phyloP scores from a whole-genome alignment of 2,329 filamentous ascomycete genomes.

The Fusarium bactridioides region DNA sequence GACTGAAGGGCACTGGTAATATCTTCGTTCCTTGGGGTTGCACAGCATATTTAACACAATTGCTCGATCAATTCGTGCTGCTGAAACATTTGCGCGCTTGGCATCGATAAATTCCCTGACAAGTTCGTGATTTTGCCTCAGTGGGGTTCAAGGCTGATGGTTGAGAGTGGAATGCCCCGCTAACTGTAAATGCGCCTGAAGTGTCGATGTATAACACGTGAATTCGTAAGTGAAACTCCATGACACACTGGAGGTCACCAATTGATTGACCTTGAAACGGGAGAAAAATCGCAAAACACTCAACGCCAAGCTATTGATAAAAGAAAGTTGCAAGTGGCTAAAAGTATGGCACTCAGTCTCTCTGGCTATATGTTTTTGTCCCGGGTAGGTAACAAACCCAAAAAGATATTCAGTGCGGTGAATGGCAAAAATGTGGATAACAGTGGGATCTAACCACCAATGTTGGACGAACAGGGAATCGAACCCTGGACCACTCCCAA shows the following conservation, averaged over 20 bases:
- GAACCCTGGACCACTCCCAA: conserved; percentile 36
- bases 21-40: neutral
- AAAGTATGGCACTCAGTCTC: accelerated
- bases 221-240: accelerated
- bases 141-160: neutral
- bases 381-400: neutral
- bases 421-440: conserved; percentile 15
- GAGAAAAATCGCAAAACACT: accelerated
- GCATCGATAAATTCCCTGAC: neutral
- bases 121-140: neutral
- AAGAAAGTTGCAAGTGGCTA: accelerated
- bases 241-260: neutral
- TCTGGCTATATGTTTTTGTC: accelerated
- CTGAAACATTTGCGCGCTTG: neutral
- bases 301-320: accelerated
- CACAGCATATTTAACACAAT: neutral
- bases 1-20: neutral
- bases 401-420: neutral
- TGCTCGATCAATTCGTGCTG: neutral
- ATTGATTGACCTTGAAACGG: too few species aligned
- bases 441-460: conserved; percentile 18
- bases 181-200: accelerated
- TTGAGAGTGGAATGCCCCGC: neutral
- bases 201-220: accelerated
- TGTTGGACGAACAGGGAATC: conserved; percentile 32